Evolutionary conservation across 2,329 filamentous ascomycete species (phyloP), one percentile per base, ranked within the genome.

Genomic region (Nakataea oryzae): DNA sequence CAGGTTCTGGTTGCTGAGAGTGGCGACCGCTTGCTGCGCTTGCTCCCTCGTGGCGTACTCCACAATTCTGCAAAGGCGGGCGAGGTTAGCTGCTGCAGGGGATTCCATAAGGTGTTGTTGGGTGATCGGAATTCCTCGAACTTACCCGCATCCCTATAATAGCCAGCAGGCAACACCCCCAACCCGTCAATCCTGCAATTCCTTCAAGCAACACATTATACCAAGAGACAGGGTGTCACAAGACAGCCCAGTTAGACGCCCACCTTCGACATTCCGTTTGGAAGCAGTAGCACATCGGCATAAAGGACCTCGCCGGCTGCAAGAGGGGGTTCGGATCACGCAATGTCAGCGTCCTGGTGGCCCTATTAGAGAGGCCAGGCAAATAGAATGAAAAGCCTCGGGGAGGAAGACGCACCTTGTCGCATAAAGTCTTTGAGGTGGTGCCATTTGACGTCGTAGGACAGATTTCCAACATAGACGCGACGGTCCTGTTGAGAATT

Each of bases 241-340:
- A 87, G 79, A 83, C 83, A 86, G 89, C 90, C 90, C 47, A 34
- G 30, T 61, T 90, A 89, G 84, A 88, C 87, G 92, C 91, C 91
- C 93, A 97, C 93, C 93, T 99, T 99, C 91, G 93, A 97, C 95
- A 99, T 99, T 93, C 95, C 95, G 86, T 99, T 99, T 74, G 95
- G 95, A 88, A 99, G 92, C 79, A 96, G 85, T 80, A 99, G 88
- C 75, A 99, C 95, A 85, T 99, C 95, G 82, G 95, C 95, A 82
- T 96, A 99, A 81, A 97, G 87, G 77, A 99, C 95, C 79, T 97
- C 93, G 85, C 95, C 95, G 82, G 95, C 95, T 97, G 79, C 63
- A 73, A 7, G 21, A 50, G 21, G 41, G 41, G 41, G 41, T 24
- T n/a, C 41, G 41, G 21, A n/a, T 50, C 41, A 50, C 41, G 14